A percentile compares a stretch with the other conserved stretches of the same genome.
Conservation (phyloP, 2,329 filamentous ascomycete species). For the Arthrobotrys sphaeroides region DNA sequence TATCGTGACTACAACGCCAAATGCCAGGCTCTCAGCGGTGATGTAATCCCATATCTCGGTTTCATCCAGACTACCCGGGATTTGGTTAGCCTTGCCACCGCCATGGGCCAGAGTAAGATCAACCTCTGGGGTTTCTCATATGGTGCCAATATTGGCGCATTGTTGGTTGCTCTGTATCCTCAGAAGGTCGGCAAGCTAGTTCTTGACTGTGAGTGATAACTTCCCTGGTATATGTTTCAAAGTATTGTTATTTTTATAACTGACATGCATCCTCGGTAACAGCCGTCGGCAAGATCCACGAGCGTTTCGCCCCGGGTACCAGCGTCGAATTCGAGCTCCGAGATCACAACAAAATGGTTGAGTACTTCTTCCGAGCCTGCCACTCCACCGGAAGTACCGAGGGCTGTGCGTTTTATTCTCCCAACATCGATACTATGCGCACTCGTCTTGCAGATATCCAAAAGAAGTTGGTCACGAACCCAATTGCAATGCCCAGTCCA, state of each 20-base stretch:
- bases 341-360: slow-evolving; percentile 36
- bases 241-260: background rate
- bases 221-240: background rate
- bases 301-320: slow-evolving; percentile 33
- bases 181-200: slow-evolving; percentile 31
- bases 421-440: slow-evolving; percentile 19
- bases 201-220: slow-evolving; percentile 33
- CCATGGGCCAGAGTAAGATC: slow-evolving; percentile 29
- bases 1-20: slow-evolving; percentile 44
- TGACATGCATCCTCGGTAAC: background rate
- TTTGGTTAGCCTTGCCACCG: slow-evolving; percentile 34
- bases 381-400: slow-evolving; percentile 27
- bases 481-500: slow-evolving; percentile 10
- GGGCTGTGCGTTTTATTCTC: slow-evolving; percentile 25
- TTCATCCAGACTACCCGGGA: slow-evolving; percentile 35
- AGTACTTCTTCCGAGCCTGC: slow-evolving; percentile 36
- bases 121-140: slow-evolving; percentile 42
- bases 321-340: slow-evolving; percentile 43
- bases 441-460: slow-evolving; percentile 28
- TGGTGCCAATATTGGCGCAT: slow-evolving; percentile 35
- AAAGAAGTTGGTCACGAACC: slow-evolving; percentile 8
- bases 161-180: slow-evolving; percentile 36
- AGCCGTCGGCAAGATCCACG: slow-evolving; percentile 40
- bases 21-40: slow-evolving; percentile 36
- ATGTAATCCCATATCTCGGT: slow-evolving; percentile 31